phyloP scores from a whole-genome alignment of 345 rosid species.

The Lumnitzera littorea region DNA sequence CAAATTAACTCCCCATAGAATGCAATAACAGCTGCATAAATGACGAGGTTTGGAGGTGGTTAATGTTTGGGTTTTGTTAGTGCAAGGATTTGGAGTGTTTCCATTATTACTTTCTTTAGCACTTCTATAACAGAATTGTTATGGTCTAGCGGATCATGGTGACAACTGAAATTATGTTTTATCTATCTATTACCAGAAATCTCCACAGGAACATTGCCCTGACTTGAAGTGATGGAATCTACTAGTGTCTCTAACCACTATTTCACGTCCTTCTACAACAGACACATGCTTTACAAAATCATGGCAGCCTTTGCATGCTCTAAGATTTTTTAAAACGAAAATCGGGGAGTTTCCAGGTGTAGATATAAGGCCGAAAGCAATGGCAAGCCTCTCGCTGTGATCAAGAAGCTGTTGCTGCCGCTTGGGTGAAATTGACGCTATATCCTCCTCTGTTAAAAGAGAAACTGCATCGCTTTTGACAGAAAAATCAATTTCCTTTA shows the following conservation, averaged over 20 bases:
- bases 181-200: conserved; percentile 37
- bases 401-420: conserved; percentile 51
- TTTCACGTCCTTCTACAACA: conserved; percentile 35
- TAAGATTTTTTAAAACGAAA: conserved; percentile 62
- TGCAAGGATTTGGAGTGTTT: too few species aligned
- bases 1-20: too few species aligned
- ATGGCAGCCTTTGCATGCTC: conserved; percentile 68
- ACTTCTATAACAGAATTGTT: too few species aligned
- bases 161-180: too few species aligned
- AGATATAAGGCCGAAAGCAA: conserved; percentile 62
- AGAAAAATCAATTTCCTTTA: conserved; percentile 33
- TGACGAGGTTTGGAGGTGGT: too few species aligned
- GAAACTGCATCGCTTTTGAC: conserved; percentile 9
- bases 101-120: too few species aligned
- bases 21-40: too few species aligned
- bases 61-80: too few species aligned
- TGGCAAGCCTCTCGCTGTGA: conserved; percentile 76
- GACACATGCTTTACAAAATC: conserved; percentile 66
- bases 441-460: conserved; percentile 30
- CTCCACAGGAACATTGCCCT: conserved; percentile 71
- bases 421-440: conserved; percentile 31
- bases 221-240: conserved; percentile 66
- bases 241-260: conserved; percentile 50
- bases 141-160: too few species aligned
- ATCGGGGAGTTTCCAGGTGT: conserved; percentile 33